These are phyloP conservation scores for Fusarium coffeatum DNA, from an alignment of 2,329 filamentous ascomycete genomes.

Conservation along the genomic window DNA sequence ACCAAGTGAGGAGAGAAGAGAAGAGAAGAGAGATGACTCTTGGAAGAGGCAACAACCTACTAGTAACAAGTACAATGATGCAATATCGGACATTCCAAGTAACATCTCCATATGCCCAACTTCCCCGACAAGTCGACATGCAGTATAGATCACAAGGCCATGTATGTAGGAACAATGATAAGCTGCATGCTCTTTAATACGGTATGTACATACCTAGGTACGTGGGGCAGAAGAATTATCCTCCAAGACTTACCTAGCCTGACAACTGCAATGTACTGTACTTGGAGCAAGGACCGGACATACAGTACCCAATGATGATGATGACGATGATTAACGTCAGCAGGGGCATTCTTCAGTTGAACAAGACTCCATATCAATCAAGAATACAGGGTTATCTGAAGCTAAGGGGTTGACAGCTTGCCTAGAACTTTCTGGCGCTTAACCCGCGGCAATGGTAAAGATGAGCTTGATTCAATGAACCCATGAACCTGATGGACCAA, in stretches of 20 bases:
- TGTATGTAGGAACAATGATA: neutral
- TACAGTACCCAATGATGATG: slow-evolving; percentile 3
- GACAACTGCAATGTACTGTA: neutral
- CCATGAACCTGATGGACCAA: neutral
- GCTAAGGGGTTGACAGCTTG: slow-evolving; percentile 25
- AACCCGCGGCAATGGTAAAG: slow-evolving; percentile 30
- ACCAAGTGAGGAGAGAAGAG: neutral
- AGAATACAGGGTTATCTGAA: neutral
- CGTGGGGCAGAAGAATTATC: slow-evolving; percentile 14
- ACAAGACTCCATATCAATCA: neutral
- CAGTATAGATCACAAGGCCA: slow-evolving; percentile 12
- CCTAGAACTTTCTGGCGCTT: slow-evolving; percentile 41
- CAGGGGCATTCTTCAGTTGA: neutral
- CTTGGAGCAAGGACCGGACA: neutral
- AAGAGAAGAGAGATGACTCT: neutral
- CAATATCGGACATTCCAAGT: neutral
- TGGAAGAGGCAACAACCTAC: neutral
- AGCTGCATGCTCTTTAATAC: slow-evolving; percentile 37
- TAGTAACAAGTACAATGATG: neutral
- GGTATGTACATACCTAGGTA: slow-evolving; percentile 8
- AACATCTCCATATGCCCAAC: neutral
- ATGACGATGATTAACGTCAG: neutral
- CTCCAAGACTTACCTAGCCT: neutral
- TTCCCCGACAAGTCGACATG: neutral
- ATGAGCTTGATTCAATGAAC: slow-evolving; percentile 1